Evolutionary conservation across 306 rosid species (phyloP), one percentile per base, ranked within the genome.

Genomic region (Fragaria nilgerrensis): DNA sequence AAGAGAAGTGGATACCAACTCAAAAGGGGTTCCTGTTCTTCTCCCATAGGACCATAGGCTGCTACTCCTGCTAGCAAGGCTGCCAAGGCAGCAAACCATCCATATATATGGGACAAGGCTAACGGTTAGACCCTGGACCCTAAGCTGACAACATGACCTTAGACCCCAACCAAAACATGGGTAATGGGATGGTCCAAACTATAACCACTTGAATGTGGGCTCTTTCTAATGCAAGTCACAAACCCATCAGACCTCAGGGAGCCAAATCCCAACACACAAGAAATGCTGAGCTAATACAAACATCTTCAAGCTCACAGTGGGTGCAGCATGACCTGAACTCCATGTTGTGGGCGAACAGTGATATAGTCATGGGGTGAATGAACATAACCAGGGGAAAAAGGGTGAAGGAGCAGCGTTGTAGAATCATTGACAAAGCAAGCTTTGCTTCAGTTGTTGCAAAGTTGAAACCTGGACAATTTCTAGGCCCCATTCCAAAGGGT

Each of bases 401-500:
- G 22, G 62, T 55, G 62, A 55, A 55, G 62, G 27, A n/a, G 62
- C n/a, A 55, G 29, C 2, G 62, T 55, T 55, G 62, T 7, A 55
- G 62, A 55, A 55, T 55, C 62, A 55, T 55, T 9, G 29, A 55
- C 62, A 55, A 10, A 6, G 62, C 62, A 55, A 55, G 8, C 27
- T 55, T 55, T 7, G 62, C 62, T 55, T 55, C 62, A 17, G 62
- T 55, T 7, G 62, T 55, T 9, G 29, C 29, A 55, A 55, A 55
- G 27, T 55, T 55, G 4, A 55, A 20, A 3, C 62, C 80, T 20
- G 47, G 53, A 68, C 84, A 80, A 58, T 0, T 29, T 44, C 84
- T 34, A n/a, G 80, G 80, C 11, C 84, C 80, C 53, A 68, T 14
- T n/a, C 76, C 84, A 56, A 80, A 75, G 13, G 80, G 79, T 0